Evolutionary conservation across 192 early-diverging fungal species (phyloP), one percentile per base, ranked within the genome.

Genomic region (Nowakowskiella sp.): DNA sequence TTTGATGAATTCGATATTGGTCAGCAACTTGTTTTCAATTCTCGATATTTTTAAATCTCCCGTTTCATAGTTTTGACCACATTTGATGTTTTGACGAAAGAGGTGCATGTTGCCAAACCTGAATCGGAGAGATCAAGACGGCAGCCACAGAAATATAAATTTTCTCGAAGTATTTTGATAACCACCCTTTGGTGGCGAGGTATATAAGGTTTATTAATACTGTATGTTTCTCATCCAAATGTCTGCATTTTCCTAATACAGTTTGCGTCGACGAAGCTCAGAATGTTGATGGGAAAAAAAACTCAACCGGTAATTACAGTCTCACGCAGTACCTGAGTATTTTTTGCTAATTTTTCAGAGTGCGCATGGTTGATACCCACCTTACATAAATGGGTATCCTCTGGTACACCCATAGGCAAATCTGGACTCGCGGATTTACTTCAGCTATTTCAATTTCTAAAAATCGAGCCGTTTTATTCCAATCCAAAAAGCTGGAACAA

Each of bases 201-300:
- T 0, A 58, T 75, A 4, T 58, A n/a, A n/a, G n/a, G n/a, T n/a
- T n/a, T n/a, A n/a, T n/a, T n/a, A n/a, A n/a, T n/a, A n/a, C n/a
- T n/a, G n/a, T n/a, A n/a, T n/a, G n/a, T n/a, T n/a, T n/a, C n/a
- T n/a, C n/a, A n/a, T n/a, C n/a, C n/a, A n/a, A n/a, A n/a, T n/a
- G n/a, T n/a, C n/a, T n/a, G n/a, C n/a, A n/a, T n/a, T n/a, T n/a
- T n/a, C n/a, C n/a, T n/a, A n/a, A n/a, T n/a, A n/a, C n/a, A n/a
- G n/a, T n/a, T n/a, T n/a, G n/a, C n/a, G n/a, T 85, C 10, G 84
- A 85, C 49, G 84, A 85, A 60, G 82, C 84, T 16, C 84, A 86
- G 47, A 73, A 77, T 73, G 77, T 86, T 7, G 80, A 84, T 33
- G 31, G 31, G 13, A 53, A 33, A 28, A 53, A 31, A 16, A 33